A percentile compares a stretch with the other conserved stretches of the same genome.
Conservation (phyloP, 441 rosid species). For the Populus hybrid region DNA sequence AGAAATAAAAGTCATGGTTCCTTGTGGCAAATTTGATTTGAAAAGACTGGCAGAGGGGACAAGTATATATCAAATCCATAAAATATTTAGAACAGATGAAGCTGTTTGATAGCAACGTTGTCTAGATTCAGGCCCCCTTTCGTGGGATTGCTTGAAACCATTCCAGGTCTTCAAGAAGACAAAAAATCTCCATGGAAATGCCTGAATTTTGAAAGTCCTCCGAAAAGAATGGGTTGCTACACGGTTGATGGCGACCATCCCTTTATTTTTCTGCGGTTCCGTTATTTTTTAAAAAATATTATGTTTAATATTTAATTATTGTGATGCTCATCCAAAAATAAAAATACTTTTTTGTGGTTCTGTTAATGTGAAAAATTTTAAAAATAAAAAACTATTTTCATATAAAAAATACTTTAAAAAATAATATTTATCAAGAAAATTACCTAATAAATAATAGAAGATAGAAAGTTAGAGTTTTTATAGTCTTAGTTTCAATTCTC, state of each 20-base stretch:
- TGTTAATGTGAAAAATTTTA: too few relatives aligned
- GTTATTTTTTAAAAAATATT: too few relatives aligned
- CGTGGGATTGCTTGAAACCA: neutral
- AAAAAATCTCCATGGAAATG: neutral
- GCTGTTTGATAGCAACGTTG: too few relatives aligned
- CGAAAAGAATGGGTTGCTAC: constrained; percentile 2
- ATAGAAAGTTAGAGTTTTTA: too few relatives aligned
- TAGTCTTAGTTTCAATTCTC: too few relatives aligned
- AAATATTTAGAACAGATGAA: neutral
- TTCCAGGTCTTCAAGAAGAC: constrained; percentile 11
- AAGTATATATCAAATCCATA: neutral
- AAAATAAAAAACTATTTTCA: too few relatives aligned
- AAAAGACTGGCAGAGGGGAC: neutral
- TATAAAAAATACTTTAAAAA: too few relatives aligned
- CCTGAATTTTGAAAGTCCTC: constrained; percentile 10
- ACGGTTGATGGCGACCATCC: neutral
- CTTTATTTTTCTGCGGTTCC: neutral
- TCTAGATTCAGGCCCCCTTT: constrained; percentile 21
- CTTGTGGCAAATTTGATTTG: neutral
- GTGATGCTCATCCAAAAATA: too few relatives aligned
- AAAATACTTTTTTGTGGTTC: too few relatives aligned
- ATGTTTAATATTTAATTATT: too few relatives aligned
- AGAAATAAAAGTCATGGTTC: neutral
- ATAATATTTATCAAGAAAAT: too few relatives aligned
- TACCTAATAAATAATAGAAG: too few relatives aligned